phyloP scores from a whole-genome alignment of 2,329 filamentous ascomycete genomes.

The Teratosphaeria nubilosa region DNA sequence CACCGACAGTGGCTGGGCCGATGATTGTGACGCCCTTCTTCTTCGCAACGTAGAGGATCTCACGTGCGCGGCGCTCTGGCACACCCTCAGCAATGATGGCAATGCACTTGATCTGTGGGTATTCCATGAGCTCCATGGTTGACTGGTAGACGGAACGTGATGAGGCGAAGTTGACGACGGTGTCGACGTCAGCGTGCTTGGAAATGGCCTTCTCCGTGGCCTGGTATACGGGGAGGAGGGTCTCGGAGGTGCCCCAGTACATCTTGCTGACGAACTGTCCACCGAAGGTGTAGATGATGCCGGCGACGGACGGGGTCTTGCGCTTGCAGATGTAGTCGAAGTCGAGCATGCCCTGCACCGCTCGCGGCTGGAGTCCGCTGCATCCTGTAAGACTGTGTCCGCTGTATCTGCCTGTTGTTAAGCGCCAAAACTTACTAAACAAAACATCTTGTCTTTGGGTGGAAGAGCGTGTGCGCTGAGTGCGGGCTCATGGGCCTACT shows the following conservation, averaged over 20 bases:
- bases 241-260: slow-evolving; percentile 99
- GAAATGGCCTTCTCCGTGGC: slow-evolving; percentile 80
- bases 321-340: slow-evolving; percentile 99
- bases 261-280: slow-evolving; percentile 99
- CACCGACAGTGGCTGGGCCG: slow-evolving; percentile 93
- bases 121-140: slow-evolving; percentile 97
- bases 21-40: slow-evolving; percentile 99
- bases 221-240: slow-evolving; percentile 96
- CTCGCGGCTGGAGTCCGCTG: slow-evolving; percentile 84
- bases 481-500: slow-evolving; percentile 86
- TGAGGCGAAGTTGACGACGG: slow-evolving; percentile 98
- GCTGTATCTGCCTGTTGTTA: background rate
- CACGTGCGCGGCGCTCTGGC: slow-evolving; percentile 93
- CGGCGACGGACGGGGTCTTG: slow-evolving; percentile 86
- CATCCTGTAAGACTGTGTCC: slow-evolving; percentile 19
- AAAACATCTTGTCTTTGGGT: slow-evolving; percentile 99
- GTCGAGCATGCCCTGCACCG: slow-evolving; percentile 62
- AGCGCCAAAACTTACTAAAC: slow-evolving; percentile 59
- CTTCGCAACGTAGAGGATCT: slow-evolving; percentile 91
- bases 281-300: slow-evolving; percentile 99
- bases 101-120: slow-evolving; percentile 94
- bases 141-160: slow-evolving; percentile 98
- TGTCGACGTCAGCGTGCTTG: slow-evolving; percentile 96
- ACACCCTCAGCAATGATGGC: slow-evolving; percentile 99
- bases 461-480: slow-evolving; percentile 85